A percentile compares a stretch with the other conserved stretches of the same genome.
Conservation (phyloP, 1,284 basidiomycete genomes). For the Wallemia hederae region DNA sequence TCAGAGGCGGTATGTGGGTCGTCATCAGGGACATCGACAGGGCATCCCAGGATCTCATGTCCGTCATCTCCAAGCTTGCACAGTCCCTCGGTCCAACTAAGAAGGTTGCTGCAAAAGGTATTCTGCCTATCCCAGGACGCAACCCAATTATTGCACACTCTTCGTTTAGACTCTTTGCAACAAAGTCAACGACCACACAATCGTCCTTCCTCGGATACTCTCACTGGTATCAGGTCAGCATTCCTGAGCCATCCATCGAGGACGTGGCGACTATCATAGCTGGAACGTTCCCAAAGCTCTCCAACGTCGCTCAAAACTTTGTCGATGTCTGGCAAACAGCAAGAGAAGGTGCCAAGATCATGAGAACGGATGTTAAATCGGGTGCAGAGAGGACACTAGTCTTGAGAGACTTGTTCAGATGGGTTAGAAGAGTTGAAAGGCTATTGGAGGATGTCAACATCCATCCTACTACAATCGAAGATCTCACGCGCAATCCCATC, state of each 20-base stretch:
- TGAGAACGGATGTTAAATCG: conserved; percentile 21
- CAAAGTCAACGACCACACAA: conserved; percentile 13
- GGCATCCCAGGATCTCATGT: conserved; percentile 58
- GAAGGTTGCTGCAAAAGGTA: conserved; percentile 42
- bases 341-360: conserved; percentile 2
- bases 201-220: conserved; percentile 11
- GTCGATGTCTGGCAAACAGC: conserved; percentile 3
- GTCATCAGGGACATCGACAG: conserved; percentile 80
- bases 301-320: background rate
- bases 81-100: conserved; percentile 41
- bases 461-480: conserved; percentile 6
- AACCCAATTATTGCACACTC: conserved; percentile 39
- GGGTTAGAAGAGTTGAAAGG: conserved; percentile 2
- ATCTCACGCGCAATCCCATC: conserved; percentile 27
- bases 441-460: conserved; percentile 2
- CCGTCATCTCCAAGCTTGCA: conserved; percentile 48
- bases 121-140: conserved; percentile 34
- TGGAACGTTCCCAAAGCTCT: conserved; percentile 10
- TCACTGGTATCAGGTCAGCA: conserved; percentile 5
- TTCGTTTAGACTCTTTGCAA: conserved; percentile 50
- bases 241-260: conserved; percentile 4
- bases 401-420: conserved; percentile 22
- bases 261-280: background rate
- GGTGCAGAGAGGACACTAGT: conserved; percentile 11
- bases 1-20: conserved; percentile 76